Conservation (phyloP, 371 early-diverging fungal species). For the Nosema muscidifuracis region DNA sequence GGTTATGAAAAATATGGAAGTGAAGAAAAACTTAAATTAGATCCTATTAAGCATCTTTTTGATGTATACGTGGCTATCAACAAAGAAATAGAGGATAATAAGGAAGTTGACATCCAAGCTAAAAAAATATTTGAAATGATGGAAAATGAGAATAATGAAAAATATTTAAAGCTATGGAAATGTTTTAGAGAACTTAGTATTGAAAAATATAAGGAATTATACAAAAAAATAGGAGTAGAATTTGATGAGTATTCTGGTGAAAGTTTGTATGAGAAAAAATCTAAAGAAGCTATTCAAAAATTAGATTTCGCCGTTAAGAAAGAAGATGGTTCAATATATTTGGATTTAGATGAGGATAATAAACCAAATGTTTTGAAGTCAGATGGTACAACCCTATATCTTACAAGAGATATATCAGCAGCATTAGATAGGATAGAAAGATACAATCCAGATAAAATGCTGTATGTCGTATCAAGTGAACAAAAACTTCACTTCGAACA, state of each 20-base stretch:
- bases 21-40: slow-evolving; percentile 69
- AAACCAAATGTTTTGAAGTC: slow-evolving; percentile 73
- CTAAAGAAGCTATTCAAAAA: slow-evolving; percentile 70
- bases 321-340: slow-evolving; percentile 57
- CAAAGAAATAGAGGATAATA: slow-evolving; percentile 68
- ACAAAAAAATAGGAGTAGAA: slow-evolving; percentile 78
- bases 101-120: slow-evolving; percentile 73
- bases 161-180: slow-evolving; percentile 70
- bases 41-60: slow-evolving; percentile 85
- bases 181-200: slow-evolving; percentile 84
- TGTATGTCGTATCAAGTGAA: slow-evolving; percentile 86
- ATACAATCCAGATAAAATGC: slow-evolving; percentile 81
- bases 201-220: slow-evolving; percentile 81
- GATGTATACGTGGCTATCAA: slow-evolving; percentile 88
- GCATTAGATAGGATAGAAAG: slow-evolving; percentile 79
- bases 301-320: slow-evolving; percentile 63
- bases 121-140: slow-evolving; percentile 86
- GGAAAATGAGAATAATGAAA: slow-evolving; percentile 85
- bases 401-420: slow-evolving; percentile 94
- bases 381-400: slow-evolving; percentile 89
- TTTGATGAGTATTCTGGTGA: slow-evolving; percentile 97
- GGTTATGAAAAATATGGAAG: slow-evolving; percentile 77
- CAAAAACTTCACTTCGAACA: slow-evolving; percentile 91
- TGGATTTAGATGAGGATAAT: slow-evolving; percentile 55
- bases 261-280: slow-evolving; percentile 76